phyloP scores from a whole-genome alignment of 306 rosid genomes.

The Citrullus mucosospermus region DNA sequence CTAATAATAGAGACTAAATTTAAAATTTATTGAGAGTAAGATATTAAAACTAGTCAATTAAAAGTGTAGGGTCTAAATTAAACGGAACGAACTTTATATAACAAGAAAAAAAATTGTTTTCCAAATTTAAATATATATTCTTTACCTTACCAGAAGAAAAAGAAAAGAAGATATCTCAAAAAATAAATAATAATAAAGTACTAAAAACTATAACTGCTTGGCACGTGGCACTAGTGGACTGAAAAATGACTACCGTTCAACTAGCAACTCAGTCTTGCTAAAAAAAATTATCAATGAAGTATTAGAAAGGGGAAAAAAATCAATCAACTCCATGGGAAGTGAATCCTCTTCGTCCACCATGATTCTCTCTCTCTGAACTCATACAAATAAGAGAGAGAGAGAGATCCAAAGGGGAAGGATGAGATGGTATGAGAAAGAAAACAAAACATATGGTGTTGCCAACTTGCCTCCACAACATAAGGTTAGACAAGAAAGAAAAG shows the following conservation, averaged over 20 bases:
- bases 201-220: neutral
- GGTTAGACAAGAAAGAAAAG: slow-evolving; percentile 29
- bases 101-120: no score
- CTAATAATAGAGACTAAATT: no score
- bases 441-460: slow-evolving; percentile 14
- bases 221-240: neutral
- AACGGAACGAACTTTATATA: no score
- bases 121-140: no score
- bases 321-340: neutral
- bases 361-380: neutral
- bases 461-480: slow-evolving; percentile 16
- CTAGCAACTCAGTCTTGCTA: neutral
- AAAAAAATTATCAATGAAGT: no score
- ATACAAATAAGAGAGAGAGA: neutral
- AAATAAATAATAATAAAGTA: no score
- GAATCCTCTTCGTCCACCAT: neutral
- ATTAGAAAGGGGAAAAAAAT: no score
- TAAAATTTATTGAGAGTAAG: no score
- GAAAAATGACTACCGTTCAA: neutral
- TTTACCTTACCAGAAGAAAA: no score
- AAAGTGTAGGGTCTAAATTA: no score
- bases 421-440: neutral
- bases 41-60: no score
- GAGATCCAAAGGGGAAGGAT: slow-evolving; percentile 1
- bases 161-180: no score